Evolutionary conservation across 2,329 filamentous ascomycete genomes (phyloP).

Genomic region (Colletotrichum musae): DNA sequence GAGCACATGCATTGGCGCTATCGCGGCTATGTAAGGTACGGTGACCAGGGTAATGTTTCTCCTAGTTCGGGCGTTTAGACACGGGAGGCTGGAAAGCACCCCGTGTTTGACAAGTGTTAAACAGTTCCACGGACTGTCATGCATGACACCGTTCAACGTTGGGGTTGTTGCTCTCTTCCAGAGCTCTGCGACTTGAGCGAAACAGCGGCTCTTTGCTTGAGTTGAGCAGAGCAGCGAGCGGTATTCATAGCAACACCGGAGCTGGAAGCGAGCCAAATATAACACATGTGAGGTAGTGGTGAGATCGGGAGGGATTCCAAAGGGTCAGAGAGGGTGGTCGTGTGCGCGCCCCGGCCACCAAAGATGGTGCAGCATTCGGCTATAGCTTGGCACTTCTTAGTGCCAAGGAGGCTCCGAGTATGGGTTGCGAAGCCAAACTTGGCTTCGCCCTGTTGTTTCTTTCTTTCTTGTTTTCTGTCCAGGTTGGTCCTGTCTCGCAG

Average conservation of each 20-base stretch:
- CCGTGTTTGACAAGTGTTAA: constrained; percentile 16
- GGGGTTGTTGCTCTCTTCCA: not conserved
- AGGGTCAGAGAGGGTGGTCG: constrained; percentile 11
- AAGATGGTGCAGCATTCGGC: constrained; percentile 18
- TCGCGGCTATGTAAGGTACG: constrained; percentile 38
- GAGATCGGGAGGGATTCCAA: constrained; percentile 9
- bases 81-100: constrained; percentile 3
- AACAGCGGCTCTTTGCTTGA: not conserved
- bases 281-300: constrained; percentile 15
- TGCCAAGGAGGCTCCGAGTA: constrained; percentile 20
- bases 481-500: not conserved
- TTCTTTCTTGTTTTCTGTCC: not conserved
- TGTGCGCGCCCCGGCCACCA: constrained; percentile 1
- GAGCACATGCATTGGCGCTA: constrained; percentile 24
- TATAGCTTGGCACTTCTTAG: constrained; percentile 17
- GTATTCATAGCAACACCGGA: not conserved
- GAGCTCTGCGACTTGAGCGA: not conserved
- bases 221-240: not conserved
- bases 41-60: not conserved
- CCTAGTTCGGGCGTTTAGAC: not conserved
- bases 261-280: not conserved
- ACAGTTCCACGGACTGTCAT: not conserved
- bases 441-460: constrained; percentile 20
- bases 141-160: not conserved
- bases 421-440: constrained; percentile 22